Evolutionary conservation across 805 yeast species (phyloP), one percentile per base, ranked within the genome.

Genomic region (Lachancea meyersii): DNA sequence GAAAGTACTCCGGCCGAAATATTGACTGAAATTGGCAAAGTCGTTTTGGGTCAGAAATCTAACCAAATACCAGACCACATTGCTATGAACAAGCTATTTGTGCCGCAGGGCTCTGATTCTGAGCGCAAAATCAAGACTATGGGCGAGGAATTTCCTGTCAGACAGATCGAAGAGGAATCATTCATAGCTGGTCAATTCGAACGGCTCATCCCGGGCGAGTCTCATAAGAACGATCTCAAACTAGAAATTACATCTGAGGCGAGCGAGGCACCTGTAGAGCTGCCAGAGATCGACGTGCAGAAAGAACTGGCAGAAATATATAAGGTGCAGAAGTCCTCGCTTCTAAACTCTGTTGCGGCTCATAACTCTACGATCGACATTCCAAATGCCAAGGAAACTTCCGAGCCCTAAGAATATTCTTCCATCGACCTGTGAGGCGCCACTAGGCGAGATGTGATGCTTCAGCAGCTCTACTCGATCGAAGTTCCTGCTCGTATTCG

Each of bases 21-120:
- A 5, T 14, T 14, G 27, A 17, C 38, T 26, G 38, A 44, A 24
- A 26, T 34, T 19, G 5, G 34, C 13, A 33, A 32, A 28, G 21
- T 28, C 13, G 23, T 37, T 14, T 4, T 34, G 16, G 40, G 41
- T 19, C 36, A 31, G 9, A 38, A 48, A 21, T 33, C 40, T 2
- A 36, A 36, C 4, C 31, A 40, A 13, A 35, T 31, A 2, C 32
- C 47, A 5, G 55, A 56, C 13, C 43, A 54, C 40, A 48, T 44
- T 3, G 34, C 44, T 11, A 44, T 52, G 8, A 42, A 54, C 5
- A 56, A 61, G 22, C 51, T 68, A 23, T 48, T 59, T 17, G 65
- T 79, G 2, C 80, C 82, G 0, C 43, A 46, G 5, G 78, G 75
- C 0, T 64, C 71, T 63, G 87, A 81, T 48, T 60, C 79, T 3